Conservation (phyloP, 1,284 basidiomycete genomes). For the Marasmius tenuissimus region DNA sequence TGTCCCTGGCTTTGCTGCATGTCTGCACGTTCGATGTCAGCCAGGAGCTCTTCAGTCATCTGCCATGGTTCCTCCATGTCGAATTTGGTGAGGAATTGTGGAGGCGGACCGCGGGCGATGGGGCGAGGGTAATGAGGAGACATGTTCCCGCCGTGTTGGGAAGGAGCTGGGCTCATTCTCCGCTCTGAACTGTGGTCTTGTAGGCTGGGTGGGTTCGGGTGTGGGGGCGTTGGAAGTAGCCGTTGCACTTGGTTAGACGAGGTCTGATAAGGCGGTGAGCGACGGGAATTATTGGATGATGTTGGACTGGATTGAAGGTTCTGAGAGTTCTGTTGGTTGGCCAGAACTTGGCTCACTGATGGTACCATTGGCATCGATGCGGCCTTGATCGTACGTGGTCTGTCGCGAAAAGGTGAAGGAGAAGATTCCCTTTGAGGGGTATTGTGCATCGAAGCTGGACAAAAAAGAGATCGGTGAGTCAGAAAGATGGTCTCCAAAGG, state of each 20-base stretch:
- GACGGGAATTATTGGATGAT: constrained; percentile 34
- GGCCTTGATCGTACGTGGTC: constrained; percentile 55
- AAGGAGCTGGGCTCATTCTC: constrained; percentile 40
- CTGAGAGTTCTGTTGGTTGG: constrained; percentile 25
- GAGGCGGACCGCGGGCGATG: constrained; percentile 49
- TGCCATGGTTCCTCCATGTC: constrained; percentile 58
- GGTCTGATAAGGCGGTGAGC: constrained; percentile 28
- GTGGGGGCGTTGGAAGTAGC: constrained; percentile 56
- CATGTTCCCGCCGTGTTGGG: constrained; percentile 25
- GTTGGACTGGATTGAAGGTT: constrained; percentile 24
- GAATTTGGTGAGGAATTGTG: constrained; percentile 53
- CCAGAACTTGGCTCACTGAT: constrained; percentile 49
- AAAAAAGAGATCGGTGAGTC: constrained; percentile 16
- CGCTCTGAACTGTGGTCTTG: constrained; percentile 29
- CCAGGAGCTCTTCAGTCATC: constrained; percentile 67
- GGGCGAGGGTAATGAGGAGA: constrained; percentile 53
- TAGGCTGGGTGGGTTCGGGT: constrained; percentile 34
- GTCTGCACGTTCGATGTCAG: constrained; percentile 65
- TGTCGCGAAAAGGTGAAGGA: constrained; percentile 64
- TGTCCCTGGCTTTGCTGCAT: constrained; percentile 41
- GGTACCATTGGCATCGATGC: constrained; percentile 64
- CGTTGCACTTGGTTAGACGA: constrained; percentile 40
- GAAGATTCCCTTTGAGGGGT: constrained; percentile 63
- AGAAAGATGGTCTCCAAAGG: constrained; percentile 15
- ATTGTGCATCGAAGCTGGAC: constrained; percentile 40